A percentile compares a stretch with the other conserved stretches of the same genome.
Conservation (phyloP, 345 rosid species). For the Chamaenerion angustifolium region DNA sequence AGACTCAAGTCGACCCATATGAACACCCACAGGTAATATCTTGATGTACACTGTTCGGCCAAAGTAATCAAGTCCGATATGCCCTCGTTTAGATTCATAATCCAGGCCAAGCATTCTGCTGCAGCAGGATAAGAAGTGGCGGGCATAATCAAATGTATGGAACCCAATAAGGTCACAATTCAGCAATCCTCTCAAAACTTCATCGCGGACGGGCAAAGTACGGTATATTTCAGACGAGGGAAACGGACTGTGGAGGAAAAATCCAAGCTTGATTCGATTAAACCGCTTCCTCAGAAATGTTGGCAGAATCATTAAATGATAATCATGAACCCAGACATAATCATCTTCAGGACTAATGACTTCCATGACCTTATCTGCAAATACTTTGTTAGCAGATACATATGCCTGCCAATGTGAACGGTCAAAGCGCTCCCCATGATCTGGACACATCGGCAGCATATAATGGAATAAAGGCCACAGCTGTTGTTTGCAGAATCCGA, state of each 20-base stretch:
- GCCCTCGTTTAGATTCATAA: conserved; percentile 74
- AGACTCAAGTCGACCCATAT: conserved; percentile 61
- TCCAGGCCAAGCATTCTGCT: conserved; percentile 82
- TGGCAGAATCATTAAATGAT: conserved; percentile 74
- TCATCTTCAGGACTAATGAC: conserved; percentile 63
- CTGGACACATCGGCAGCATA: conserved; percentile 77
- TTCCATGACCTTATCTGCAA: conserved; percentile 76
- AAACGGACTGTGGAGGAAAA: conserved; percentile 75
- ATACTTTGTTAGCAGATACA: conserved; percentile 65
- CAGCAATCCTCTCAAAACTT: conserved; percentile 48
- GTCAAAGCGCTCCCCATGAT: conserved; percentile 69
- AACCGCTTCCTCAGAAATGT: conserved; percentile 66
- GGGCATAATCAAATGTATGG: conserved; percentile 73
- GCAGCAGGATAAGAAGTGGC: conserved; percentile 71
- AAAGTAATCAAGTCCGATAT: conserved; percentile 74
- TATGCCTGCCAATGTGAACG: conserved; percentile 64
- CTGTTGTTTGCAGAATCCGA: conserved; percentile 66
- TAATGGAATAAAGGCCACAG: conserved; percentile 80
- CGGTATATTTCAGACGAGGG: conserved; percentile 77
- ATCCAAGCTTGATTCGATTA: conserved; percentile 58
- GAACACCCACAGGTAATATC: conserved; percentile 65
- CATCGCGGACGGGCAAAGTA: conserved; percentile 59
- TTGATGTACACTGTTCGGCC: conserved; percentile 66
- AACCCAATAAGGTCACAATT: conserved; percentile 74
- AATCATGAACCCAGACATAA: conserved; percentile 74